Percentiles rank a stretch among this genome's conserved stretches.
These are phyloP conservation scores for Fraxinus platypoda DNA, from an alignment of 305 asterid genomes.

Conservation along the genomic window DNA sequence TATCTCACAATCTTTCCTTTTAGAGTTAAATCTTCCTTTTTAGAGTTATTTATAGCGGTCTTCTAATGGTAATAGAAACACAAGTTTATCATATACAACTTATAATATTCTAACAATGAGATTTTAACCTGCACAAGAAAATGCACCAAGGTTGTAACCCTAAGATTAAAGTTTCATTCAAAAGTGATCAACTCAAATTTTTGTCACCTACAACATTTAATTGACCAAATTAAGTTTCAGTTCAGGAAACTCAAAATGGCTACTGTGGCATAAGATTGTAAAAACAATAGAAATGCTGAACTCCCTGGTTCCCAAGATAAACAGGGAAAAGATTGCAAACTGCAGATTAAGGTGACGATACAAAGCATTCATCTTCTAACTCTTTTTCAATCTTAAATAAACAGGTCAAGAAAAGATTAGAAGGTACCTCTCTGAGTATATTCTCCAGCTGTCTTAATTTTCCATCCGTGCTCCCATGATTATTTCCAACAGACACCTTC, in stretches of 20 bases:
- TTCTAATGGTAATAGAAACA: background rate
- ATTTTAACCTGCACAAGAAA: background rate
- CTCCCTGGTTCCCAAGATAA: background rate
- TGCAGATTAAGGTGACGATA: background rate
- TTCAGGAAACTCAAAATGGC: background rate
- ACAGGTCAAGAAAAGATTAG: conserved; percentile 13
- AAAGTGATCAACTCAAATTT: background rate
- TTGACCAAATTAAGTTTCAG: background rate
- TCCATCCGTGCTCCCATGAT: conserved; percentile 68
- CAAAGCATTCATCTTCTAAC: background rate
- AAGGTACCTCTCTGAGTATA: conserved; percentile 71
- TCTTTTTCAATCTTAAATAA: background rate
- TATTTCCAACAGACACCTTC: conserved; percentile 67
- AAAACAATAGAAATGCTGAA: background rate
- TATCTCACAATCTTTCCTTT: background rate
- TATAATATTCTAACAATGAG: background rate
- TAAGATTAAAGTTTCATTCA: background rate
- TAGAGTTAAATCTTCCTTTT: too few relatives aligned
- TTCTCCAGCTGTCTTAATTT: conserved; percentile 76
- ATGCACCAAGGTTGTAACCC: background rate
- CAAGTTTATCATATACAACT: background rate
- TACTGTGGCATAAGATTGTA: background rate
- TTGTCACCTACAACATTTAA: background rate
- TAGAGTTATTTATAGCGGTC: background rate
- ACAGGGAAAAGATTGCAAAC: background rate